Evolutionary conservation across 345 rosid species (phyloP), one percentile per base, ranked within the genome.

Genomic region (Camelina hispida): DNA sequence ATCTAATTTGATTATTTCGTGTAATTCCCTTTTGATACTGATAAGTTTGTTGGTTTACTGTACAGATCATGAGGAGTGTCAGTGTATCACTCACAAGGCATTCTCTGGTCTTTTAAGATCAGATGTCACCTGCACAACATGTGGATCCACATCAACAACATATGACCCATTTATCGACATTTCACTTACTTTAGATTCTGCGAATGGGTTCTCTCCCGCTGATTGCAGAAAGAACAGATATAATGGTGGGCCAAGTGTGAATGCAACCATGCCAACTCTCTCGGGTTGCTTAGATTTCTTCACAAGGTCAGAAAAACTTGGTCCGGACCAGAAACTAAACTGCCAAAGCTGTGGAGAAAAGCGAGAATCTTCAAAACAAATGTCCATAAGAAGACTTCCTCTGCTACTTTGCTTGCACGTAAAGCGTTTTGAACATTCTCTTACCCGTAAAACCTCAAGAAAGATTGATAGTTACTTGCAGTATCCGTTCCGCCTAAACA

Each of bases 51-150:
- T 83, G 62, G 65, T 69, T 53, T 68, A 28, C 38, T 73, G 61
- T 56, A 37, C 87, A 88, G 98, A 86, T 78, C 82, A 80, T 52
- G 92, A 87, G 71, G 96, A 91, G 71, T 94, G 97, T 62, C 86
- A 81, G 50, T 94, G 98, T 60, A 87, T 94, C 46, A 91, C 93
- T 13, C 98, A 94, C 79, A 85, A 84, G 75, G 95, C 86, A 34
- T 94, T 94, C 79, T 94, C 98, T 18, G 98, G 98, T 62, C 81
- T 88, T 16, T 75, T 94, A 77, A 84, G 96, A 83, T 94, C 98
- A 32, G 97, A 94, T 85, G 95, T 94, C 57, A 85, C 88, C 63
- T 91, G 97, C 66, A 79, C 83, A 85, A 80, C 88, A 2, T 94
- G 98, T 46, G 98, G 98, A 66, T 88, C 82, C 73, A 91, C 95